Conservation (phyloP, 2,329 filamentous ascomycete species). For the Apiospora kogelbergensis region DNA sequence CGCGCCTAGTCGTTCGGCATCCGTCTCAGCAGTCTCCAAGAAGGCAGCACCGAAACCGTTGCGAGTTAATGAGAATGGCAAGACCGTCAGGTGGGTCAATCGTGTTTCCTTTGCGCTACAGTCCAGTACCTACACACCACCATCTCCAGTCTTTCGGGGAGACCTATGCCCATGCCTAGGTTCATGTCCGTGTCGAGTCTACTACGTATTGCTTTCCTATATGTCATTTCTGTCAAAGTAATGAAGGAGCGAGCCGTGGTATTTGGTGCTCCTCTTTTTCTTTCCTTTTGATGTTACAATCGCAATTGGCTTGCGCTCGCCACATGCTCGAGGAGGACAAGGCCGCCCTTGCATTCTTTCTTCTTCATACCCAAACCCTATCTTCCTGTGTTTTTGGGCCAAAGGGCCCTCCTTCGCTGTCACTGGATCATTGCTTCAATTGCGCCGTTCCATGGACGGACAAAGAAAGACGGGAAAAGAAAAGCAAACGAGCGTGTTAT, state of each 20-base stretch:
- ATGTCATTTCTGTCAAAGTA: slow-evolving; percentile 2
- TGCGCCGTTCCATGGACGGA: slow-evolving; percentile 1
- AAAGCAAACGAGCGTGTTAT: slow-evolving; percentile 1
- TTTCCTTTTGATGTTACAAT: background rate
- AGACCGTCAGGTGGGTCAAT: slow-evolving; percentile 43
- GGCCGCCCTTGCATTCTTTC: slow-evolving; percentile 11
- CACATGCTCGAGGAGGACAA: background rate
- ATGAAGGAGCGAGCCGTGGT: background rate
- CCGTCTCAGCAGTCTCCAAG: slow-evolving; percentile 29
- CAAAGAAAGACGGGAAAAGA: background rate
- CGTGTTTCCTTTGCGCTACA: slow-evolving; percentile 26
- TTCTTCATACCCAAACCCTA: slow-evolving; percentile 13
- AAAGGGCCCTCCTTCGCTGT: background rate
- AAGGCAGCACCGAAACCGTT: slow-evolving; percentile 48
- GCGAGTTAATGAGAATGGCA: slow-evolving; percentile 54
- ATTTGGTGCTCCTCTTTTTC: background rate
- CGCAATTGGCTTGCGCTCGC: background rate
- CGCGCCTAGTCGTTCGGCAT: slow-evolving; percentile 31
- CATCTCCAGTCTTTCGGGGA: slow-evolving; percentile 6
- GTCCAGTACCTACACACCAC: background rate
- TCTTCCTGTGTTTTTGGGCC: slow-evolving; percentile 11
- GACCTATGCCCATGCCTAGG: background rate
- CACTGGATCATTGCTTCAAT: background rate
- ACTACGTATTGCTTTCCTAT: slow-evolving; percentile 5
- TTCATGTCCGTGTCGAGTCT: slow-evolving; percentile 1